Base-by-base conservation (phyloP, 345 rosid species). In the Corchorus olitorius region DNA sequence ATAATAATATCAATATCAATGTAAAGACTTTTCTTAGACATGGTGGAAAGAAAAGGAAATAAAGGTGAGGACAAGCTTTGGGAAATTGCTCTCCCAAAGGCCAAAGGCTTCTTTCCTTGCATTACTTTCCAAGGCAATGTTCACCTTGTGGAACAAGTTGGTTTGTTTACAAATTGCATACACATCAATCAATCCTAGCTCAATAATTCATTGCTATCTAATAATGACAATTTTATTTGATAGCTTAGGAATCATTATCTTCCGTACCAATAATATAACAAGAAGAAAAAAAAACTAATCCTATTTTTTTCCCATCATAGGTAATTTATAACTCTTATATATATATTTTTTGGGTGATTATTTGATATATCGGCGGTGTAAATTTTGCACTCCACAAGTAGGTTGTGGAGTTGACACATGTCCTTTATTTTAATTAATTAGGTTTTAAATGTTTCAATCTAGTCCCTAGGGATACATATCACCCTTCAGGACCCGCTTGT, bases 61-160 rank as follows among this genome's bases (percentile, higher is more conserved):
- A 48, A 75, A 75, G 52, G 16, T 13, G 12, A 12, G 15, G 54
- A 15, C 2, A 59, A 13, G 67, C 79, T 77, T 77, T 49, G 81
- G 64, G 58, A 73, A 73, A 8, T 34, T 37, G 11, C 43, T 4
- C 33, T 34, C 4, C 54, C n/a, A n/a, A n/a, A n/a, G n/a, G 41
- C 6, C 39, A 6, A 43, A 19, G 43, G 63, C 37, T 6, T 10
- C 54, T 56, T 61, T 49, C 61, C 4, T 58, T 41, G 16, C 16
- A n/a, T 65, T 35, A 7, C 50, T 73, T 78, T 65, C 27, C 41
- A 58, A 41, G 10, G 5, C 14, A 22, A 7, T 11, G 13, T 2
- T 59, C n/a, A 66, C 17, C 41, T 67, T 59, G 49, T 45, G 19
- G 16, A 19, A 9, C 56, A 68, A 46, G 37, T 74, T 55, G 46